Conservation (phyloP, 176 grass and related monocot genomes). For the Raddia guianensis region DNA sequence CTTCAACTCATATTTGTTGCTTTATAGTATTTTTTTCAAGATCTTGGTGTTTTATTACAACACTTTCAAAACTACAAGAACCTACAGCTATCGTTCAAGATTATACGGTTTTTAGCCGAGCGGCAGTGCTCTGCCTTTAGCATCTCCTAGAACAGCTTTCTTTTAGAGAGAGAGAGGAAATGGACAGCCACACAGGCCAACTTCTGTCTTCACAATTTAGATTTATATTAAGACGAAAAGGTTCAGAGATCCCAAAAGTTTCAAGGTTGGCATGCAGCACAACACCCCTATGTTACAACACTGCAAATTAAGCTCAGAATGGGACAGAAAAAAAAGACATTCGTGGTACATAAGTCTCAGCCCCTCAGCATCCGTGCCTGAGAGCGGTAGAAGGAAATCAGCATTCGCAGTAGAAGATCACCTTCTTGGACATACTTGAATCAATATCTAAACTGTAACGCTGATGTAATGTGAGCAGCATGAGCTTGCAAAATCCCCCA, state of each 20-base stretch:
- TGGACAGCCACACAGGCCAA: too few species aligned
- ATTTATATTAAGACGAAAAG: constrained; percentile 8
- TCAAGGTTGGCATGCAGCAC: constrained; percentile 51
- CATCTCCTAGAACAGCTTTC: background rate
- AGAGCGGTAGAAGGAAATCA: constrained; percentile 6
- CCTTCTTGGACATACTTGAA: constrained; percentile 43
- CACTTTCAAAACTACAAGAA: too few species aligned
- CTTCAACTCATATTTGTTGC: too few species aligned
- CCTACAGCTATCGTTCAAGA: too few species aligned
- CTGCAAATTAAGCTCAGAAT: constrained; percentile 11
- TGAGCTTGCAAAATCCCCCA: constrained; percentile 44
- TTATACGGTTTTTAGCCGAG: too few species aligned
- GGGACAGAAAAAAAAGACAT: background rate
- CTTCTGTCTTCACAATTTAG: constrained; percentile 25
- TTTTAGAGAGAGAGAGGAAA: background rate
- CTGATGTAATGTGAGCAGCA: constrained; percentile 45
- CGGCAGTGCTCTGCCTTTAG: background rate
- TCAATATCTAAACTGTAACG: constrained; percentile 38
- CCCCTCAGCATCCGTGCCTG: background rate
- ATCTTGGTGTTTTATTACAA: too few species aligned
- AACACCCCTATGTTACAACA: constrained; percentile 53
- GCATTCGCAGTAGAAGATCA: constrained; percentile 24
- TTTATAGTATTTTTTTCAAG: too few species aligned
- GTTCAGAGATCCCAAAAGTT: constrained; percentile 9
- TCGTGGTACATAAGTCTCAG: constrained; percentile 16